These are phyloP conservation scores for Bonia amplexicaulis DNA, from an alignment of 176 grass and related monocot species.

Conservation along the genomic window DNA sequence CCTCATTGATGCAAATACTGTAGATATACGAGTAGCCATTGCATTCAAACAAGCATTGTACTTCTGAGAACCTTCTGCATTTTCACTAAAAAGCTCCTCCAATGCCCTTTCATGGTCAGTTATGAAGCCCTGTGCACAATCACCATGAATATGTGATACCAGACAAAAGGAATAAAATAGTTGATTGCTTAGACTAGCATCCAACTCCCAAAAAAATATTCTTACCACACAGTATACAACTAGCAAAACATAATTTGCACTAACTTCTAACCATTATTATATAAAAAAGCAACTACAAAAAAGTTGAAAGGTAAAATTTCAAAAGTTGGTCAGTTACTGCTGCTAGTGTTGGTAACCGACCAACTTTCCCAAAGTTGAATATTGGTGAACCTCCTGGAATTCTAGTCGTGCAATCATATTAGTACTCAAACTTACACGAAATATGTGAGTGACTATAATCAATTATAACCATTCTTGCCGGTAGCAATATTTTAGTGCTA, in stretches of 20 bases:
- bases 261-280: not conserved
- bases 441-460: not conserved
- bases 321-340: not conserved
- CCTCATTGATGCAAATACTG: slow-evolving; percentile 82
- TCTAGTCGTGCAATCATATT: not conserved
- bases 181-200: not conserved
- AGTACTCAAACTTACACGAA: not conserved
- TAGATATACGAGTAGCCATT: slow-evolving; percentile 90
- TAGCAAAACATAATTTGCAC: slow-evolving; percentile 1
- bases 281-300: not conserved
- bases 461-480: not conserved
- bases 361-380: not conserved
- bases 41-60: slow-evolving; percentile 91
- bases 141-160: not conserved
- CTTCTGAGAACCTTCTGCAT: slow-evolving; percentile 70
- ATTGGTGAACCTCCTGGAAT: not conserved
- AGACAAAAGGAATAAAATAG: slow-evolving; percentile 12
- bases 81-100: slow-evolving; percentile 98
- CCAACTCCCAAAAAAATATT: not conserved
- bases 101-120: slow-evolving; percentile 95
- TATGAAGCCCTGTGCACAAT: slow-evolving; percentile 66
- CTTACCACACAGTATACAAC: not conserved
- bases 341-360: not conserved
- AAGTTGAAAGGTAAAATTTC: not conserved
- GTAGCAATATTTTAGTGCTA: not conserved